phyloP scores from a whole-genome alignment of 176 grass and related monocot genomes.

The Carex scoparia region DNA sequence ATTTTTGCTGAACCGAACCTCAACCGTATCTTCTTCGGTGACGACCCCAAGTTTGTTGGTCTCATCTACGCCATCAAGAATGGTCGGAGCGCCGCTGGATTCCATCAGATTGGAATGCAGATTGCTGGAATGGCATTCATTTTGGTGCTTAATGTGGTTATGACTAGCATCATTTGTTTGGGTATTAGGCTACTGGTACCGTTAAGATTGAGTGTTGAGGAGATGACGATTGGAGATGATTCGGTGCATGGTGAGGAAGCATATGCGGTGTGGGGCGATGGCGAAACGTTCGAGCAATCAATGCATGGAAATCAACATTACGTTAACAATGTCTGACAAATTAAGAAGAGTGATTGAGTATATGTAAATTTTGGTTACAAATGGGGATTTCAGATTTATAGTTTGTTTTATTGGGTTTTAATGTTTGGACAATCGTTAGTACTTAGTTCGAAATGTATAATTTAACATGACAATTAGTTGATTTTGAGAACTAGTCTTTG shows the following conservation, averaged over 20 bases:
- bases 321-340: conserved; percentile 28
- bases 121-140: conserved; percentile 58
- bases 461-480: neutral
- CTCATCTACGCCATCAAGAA: conserved; percentile 54
- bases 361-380: neutral
- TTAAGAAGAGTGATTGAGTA: conserved; percentile 31
- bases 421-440: neutral
- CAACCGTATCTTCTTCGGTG: conserved; percentile 60
- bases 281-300: conserved; percentile 73
- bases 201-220: conserved; percentile 53
- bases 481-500: too few species aligned
- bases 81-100: conserved; percentile 32
- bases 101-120: conserved; percentile 65
- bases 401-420: neutral
- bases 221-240: conserved; percentile 54
- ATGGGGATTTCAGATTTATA: neutral
- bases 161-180: conserved; percentile 55
- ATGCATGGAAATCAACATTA: conserved; percentile 43
- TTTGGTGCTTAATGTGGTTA: conserved; percentile 33
- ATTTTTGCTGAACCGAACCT: conserved; percentile 58
- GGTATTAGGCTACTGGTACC: conserved; percentile 38
- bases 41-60: conserved; percentile 57
- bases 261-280: conserved; percentile 86
- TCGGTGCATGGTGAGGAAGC: conserved; percentile 71
- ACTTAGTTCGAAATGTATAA: neutral